Evolutionary conservation across 116 monocot genomes (phyloP).

Genomic region (Papilionanthe hybrid): DNA sequence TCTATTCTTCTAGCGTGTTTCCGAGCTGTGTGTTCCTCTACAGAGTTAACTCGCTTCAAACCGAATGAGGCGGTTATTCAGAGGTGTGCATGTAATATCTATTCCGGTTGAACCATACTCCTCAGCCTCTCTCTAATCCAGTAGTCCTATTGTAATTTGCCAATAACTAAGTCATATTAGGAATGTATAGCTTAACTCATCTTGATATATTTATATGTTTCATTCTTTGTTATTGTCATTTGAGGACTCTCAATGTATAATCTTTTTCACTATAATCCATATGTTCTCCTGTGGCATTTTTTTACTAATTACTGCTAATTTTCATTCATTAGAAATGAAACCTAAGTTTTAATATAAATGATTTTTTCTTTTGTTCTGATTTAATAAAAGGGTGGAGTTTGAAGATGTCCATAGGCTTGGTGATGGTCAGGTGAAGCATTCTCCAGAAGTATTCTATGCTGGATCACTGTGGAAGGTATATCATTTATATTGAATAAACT

Average conservation of each 20-base stretch:
- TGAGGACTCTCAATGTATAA: not conserved
- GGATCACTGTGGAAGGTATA: slow-evolving; percentile 98
- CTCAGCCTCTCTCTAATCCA: too few relatives aligned
- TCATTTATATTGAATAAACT: not conserved
- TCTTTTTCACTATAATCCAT: not conserved
- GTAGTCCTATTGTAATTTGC: too few relatives aligned
- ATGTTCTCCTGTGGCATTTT: not conserved
- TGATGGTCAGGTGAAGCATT: slow-evolving; percentile 98
- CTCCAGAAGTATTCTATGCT: slow-evolving; percentile 91
- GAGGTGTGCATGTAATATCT: too few relatives aligned
- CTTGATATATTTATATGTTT: not conserved
- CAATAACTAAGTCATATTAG: too few relatives aligned
- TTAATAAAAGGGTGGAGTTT: slow-evolving; percentile 67
- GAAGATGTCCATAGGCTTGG: slow-evolving; percentile 80
- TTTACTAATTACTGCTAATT: not conserved
- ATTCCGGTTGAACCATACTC: not conserved
- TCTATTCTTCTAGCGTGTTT: too few relatives aligned
- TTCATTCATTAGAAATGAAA: not conserved
- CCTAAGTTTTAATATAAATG: not conserved
- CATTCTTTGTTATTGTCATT: too few relatives aligned
- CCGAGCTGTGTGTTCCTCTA: too few relatives aligned
- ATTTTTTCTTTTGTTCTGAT: not conserved
- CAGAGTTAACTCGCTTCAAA: too few relatives aligned
- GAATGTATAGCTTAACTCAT: not conserved
- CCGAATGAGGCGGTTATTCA: too few relatives aligned